A percentile compares a stretch with the other conserved stretches of the same genome.
phyloP scores from a whole-genome alignment of 2,329 filamentous ascomycete genomes.

The Magnaporthiopsis rhizophila region DNA sequence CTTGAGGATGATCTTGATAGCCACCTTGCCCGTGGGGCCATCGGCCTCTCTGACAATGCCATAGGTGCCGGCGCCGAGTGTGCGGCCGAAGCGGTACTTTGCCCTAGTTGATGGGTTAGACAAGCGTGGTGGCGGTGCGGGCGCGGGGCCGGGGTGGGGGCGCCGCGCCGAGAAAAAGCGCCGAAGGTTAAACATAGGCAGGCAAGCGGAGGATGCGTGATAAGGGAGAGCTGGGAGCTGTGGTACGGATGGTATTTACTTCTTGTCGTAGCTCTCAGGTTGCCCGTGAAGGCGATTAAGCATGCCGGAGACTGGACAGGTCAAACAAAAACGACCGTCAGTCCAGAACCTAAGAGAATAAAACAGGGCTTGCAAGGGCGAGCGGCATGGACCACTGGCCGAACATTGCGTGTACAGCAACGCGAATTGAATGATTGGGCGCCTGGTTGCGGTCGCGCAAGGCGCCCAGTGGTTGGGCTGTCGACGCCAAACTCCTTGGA shows the following conservation, averaged over 20 bases:
- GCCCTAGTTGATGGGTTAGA: slow-evolving; percentile 42
- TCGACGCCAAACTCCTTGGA: background rate
- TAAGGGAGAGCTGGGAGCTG: slow-evolving; percentile 12
- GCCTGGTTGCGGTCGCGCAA: background rate
- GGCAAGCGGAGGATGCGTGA: background rate
- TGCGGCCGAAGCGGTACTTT: slow-evolving; percentile 87
- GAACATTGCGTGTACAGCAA: background rate
- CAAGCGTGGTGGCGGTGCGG: slow-evolving; percentile 12
- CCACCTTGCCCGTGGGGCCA: slow-evolving; percentile 73
- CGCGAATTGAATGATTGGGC: background rate
- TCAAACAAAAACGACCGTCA: background rate
- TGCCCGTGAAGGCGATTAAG: slow-evolving; percentile 93
- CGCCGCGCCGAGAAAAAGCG: background rate
- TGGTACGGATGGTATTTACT: slow-evolving; percentile 46
- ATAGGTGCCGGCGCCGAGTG: slow-evolving; percentile 93
- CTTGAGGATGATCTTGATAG: slow-evolving; percentile 98
- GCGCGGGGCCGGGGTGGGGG: background rate
- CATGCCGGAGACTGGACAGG: slow-evolving; percentile 67
- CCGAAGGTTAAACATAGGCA: background rate
- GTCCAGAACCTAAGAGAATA: background rate
- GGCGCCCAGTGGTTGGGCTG: background rate
- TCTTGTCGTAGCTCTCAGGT: slow-evolving; percentile 97
- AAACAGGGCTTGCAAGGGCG: background rate
- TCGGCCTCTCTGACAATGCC: slow-evolving; percentile 96
- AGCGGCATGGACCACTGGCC: background rate